A percentile compares a stretch with the other conserved stretches of the same genome.
Evolutionary conservation across 345 rosid genomes (phyloP).

Genomic region (Capsella bursapastoris): DNA sequence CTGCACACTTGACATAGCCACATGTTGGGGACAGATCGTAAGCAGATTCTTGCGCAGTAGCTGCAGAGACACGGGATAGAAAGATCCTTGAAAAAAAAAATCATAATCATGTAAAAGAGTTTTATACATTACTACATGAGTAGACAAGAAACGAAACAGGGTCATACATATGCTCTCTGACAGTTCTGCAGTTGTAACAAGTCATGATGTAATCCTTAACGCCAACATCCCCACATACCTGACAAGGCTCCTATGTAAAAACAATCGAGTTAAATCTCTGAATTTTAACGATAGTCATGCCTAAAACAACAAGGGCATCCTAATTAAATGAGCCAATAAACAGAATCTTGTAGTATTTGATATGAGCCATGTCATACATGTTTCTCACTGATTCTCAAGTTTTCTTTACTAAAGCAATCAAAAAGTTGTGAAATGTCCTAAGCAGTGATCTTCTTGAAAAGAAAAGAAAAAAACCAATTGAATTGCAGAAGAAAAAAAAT

Average conservation of each 20-base stretch:
- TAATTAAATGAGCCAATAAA: neutral
- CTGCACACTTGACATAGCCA: constrained; percentile 43
- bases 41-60: constrained; percentile 17
- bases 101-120: neutral
- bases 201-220: constrained; percentile 5
- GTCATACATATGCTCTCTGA: constrained; percentile 38
- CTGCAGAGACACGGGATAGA: neutral
- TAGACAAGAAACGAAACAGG: neutral
- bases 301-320: neutral
- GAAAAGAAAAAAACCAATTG: neutral
- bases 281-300: neutral
- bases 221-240: constrained; percentile 37
- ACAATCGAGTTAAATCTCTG: neutral
- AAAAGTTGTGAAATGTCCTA: neutral
- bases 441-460: neutral
- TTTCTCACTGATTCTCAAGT: neutral
- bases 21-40: constrained; percentile 15
- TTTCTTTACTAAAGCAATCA: constrained; percentile 6
- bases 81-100: neutral
- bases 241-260: constrained; percentile 32
- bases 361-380: no score
- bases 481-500: neutral
- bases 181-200: constrained; percentile 36
- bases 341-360: neutral
- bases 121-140: neutral